Percentiles rank a stretch among this genome's conserved stretches.
phyloP scores from a whole-genome alignment of 768 basidiomycete species.

The Mrakia blollopis region DNA sequence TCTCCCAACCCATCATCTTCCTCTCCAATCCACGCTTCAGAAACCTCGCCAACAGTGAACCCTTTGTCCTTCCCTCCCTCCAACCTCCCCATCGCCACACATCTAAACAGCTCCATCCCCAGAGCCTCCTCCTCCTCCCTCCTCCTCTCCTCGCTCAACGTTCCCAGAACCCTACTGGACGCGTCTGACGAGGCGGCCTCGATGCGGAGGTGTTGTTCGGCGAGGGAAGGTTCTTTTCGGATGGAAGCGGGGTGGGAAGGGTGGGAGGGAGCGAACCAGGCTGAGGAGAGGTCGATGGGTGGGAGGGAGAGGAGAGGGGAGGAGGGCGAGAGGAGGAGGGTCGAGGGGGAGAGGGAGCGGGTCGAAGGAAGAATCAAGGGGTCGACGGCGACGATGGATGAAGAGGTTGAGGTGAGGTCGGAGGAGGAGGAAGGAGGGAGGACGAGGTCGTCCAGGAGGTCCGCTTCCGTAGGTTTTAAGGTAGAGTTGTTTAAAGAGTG shows the following conservation, averaged over 20 bases:
- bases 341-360: not conserved
- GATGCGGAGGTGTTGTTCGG: conserved; percentile 1
- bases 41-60: not conserved
- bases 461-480: not conserved
- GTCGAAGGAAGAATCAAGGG: not conserved
- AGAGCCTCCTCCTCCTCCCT: conserved; percentile 6
- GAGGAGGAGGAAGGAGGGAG: not conserved
- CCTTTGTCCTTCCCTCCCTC: not conserved
- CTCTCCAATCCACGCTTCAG: not conserved
- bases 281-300: not conserved
- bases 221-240: not conserved
- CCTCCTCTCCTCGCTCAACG: not conserved
- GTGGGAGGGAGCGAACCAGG: conserved; percentile 10
- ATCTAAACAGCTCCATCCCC: conserved; percentile 12
- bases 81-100: not conserved
- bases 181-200: not conserved
- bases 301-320: not conserved
- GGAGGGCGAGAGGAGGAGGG: not conserved
- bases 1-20: not conserved
- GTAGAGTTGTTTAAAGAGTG: not conserved
- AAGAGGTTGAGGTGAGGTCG: not conserved
- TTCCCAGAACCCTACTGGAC: not conserved
- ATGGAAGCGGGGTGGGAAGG: not conserved
- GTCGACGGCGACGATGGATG: not conserved
- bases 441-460: not conserved